phyloP scores from a whole-genome alignment of 2,329 filamentous ascomycete species.

The Spiromastix sp. region DNA sequence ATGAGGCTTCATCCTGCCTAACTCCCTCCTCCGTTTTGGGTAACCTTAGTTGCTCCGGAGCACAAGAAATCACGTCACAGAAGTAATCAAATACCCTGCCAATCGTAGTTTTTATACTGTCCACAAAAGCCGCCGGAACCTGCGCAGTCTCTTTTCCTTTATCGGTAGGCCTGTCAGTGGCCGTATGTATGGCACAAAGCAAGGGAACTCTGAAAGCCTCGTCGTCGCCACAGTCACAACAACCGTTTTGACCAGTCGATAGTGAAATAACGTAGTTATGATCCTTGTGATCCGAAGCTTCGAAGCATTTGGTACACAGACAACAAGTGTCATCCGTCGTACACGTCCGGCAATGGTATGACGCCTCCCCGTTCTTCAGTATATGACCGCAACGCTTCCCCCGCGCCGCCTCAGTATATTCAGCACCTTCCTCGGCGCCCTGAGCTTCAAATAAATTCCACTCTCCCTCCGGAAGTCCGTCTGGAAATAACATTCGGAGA shows the following conservation, averaged over 20 bases:
- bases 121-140: slow-evolving; percentile 65
- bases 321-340: slow-evolving; percentile 92
- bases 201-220: slow-evolving; percentile 88
- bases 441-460: slow-evolving; percentile 82
- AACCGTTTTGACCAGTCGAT: slow-evolving; percentile 84
- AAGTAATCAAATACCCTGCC: slow-evolving; percentile 83
- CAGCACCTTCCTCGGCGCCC: slow-evolving; percentile 83
- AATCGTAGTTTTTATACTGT: slow-evolving; percentile 76
- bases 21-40: slow-evolving; percentile 77
- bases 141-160: slow-evolving; percentile 49
- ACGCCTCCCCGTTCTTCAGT: slow-evolving; percentile 87
- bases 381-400: slow-evolving; percentile 96
- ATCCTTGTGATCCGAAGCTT: slow-evolving; percentile 85
- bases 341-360: slow-evolving; percentile 89
- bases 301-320: slow-evolving; percentile 87
- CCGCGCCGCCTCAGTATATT: slow-evolving; percentile 84
- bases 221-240: slow-evolving; percentile 92
- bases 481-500: slow-evolving; percentile 70
- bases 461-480: slow-evolving; percentile 51
- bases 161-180: slow-evolving; percentile 37
- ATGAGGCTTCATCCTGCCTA: slow-evolving; percentile 66
- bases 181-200: slow-evolving; percentile 86
- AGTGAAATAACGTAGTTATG: slow-evolving; percentile 86
- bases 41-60: slow-evolving; percentile 84
- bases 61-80: slow-evolving; percentile 95